Conservation (phyloP, 2,329 filamentous ascomycete species). For the Malbranchea zuffiana region DNA sequence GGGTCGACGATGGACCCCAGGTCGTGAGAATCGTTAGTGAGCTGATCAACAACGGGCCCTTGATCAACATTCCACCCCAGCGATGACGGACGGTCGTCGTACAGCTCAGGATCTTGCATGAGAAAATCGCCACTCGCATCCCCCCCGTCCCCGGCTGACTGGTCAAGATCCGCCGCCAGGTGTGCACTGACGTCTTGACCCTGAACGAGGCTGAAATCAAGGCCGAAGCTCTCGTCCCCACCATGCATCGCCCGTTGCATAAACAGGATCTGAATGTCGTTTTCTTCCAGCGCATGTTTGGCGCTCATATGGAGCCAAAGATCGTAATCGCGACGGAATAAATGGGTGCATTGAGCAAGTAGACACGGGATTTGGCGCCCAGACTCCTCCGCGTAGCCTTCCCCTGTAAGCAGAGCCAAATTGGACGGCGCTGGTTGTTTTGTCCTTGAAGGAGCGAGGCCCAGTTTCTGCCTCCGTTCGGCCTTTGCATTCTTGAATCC, state of each 20-base stretch:
- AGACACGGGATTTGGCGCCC: slow-evolving; percentile 44
- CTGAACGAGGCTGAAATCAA: slow-evolving; percentile 9
- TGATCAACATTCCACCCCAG: not conserved
- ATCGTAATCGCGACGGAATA: slow-evolving; percentile 49
- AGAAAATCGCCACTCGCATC: slow-evolving; percentile 1
- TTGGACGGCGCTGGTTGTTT: slow-evolving; percentile 21
- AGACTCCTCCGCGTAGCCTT: slow-evolving; percentile 43
- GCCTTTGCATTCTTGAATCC: slow-evolving; percentile 42
- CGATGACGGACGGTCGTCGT: slow-evolving; percentile 3
- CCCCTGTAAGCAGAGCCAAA: slow-evolving; percentile 44
- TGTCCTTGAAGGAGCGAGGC: slow-evolving; percentile 6
- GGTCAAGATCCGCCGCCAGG: not conserved
- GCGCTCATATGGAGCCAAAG: slow-evolving; percentile 46
- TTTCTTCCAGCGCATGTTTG: slow-evolving; percentile 31
- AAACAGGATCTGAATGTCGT: slow-evolving; percentile 32
- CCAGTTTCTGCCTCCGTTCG: slow-evolving; percentile 27
- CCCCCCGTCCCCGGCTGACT: not conserved
- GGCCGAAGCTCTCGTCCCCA: slow-evolving; percentile 18
- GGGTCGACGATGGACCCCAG: slow-evolving; percentile 26
- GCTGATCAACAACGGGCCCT: not conserved
- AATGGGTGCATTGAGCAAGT: slow-evolving; percentile 39
- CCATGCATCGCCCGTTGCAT: slow-evolving; percentile 30
- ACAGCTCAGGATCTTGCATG: slow-evolving; percentile 1
- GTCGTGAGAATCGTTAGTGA: not conserved
- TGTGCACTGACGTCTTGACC: not conserved